Conservation (phyloP, 2,329 filamentous ascomycete genomes). For the Hypoxylon sp. region DNA sequence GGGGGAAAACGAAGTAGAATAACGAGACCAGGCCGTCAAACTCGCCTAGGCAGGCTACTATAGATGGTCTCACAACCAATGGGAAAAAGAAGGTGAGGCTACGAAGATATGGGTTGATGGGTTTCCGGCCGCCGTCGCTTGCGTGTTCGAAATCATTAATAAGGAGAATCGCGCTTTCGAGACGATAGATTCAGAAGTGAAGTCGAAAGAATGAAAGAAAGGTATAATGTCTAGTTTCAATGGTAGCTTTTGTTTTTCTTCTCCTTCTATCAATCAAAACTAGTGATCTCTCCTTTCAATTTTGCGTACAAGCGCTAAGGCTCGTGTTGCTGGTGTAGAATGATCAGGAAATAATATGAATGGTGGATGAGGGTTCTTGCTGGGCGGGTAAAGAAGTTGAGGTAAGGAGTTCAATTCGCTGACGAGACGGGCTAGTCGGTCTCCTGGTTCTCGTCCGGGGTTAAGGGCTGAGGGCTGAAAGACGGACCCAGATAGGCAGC, state of each 20-base stretch:
- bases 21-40: constrained; percentile 36
- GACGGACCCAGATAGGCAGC: constrained; percentile 23
- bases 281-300: constrained; percentile 21
- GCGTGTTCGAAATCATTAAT: constrained; percentile 37
- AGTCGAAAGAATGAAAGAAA: constrained; percentile 34
- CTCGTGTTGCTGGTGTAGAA: constrained; percentile 47
- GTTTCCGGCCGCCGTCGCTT: constrained; percentile 27
- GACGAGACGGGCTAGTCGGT: constrained; percentile 46
- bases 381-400: constrained; percentile 56
- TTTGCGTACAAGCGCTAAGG: constrained; percentile 46
- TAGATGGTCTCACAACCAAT: constrained; percentile 26
- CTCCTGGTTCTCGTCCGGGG: constrained; percentile 30
- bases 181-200: constrained; percentile 25
- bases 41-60: constrained; percentile 20
- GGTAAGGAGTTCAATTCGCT: constrained; percentile 57
- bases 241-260: constrained; percentile 11
- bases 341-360: constrained; percentile 56
- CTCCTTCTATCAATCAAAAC: constrained; percentile 27
- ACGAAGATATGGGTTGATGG: constrained; percentile 27
- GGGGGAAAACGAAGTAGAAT: constrained; percentile 17
- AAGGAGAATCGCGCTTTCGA: constrained; percentile 28
- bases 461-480: constrained; percentile 43
- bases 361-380: constrained; percentile 55
- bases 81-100: constrained; percentile 20
- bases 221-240: constrained; percentile 27